Percentiles rank a stretch among this genome's conserved stretches.
These are phyloP conservation scores for Leptographium wingfieldii DNA, from an alignment of 2,329 filamentous ascomycete genomes.

Conservation along the genomic window DNA sequence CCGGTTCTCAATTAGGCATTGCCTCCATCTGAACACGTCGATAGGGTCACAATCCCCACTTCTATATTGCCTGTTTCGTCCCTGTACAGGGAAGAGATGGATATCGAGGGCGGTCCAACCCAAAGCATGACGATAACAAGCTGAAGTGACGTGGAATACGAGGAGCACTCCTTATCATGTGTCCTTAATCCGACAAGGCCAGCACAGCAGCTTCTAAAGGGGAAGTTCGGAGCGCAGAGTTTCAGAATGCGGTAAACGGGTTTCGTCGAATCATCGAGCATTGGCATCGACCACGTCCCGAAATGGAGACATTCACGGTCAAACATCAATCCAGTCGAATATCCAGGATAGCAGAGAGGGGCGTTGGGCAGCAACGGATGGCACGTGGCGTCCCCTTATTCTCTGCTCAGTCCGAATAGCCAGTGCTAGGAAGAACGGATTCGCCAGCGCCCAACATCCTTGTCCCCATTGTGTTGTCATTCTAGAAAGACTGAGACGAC, in stretches of 20 bases:
- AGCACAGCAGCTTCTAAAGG: background rate
- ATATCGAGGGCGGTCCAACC: background rate
- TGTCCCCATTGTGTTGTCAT: background rate
- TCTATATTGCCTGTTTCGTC: background rate
- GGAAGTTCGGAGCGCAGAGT: background rate
- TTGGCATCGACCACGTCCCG: background rate
- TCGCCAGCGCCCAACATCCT: background rate
- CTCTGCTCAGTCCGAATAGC: background rate
- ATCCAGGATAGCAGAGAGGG: background rate
- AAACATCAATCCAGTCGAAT: background rate
- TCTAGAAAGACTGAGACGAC: background rate
- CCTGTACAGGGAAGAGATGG: background rate
- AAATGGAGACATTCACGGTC: background rate
- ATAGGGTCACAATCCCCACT: background rate
- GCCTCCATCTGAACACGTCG: background rate
- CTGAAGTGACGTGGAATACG: background rate
- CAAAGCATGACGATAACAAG: background rate
- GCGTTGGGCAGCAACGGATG: background rate
- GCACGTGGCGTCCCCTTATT: slow-evolving; percentile 1
- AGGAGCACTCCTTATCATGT: background rate
- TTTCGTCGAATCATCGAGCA: background rate
- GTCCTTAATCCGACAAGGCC: background rate
- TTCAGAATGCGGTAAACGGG: background rate
- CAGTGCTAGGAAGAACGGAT: background rate
- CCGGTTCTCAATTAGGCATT: background rate